These are phyloP conservation scores for Arthrinium phaeospermum DNA, from an alignment of 2,329 filamentous ascomycete genomes.

Conservation along the genomic window DNA sequence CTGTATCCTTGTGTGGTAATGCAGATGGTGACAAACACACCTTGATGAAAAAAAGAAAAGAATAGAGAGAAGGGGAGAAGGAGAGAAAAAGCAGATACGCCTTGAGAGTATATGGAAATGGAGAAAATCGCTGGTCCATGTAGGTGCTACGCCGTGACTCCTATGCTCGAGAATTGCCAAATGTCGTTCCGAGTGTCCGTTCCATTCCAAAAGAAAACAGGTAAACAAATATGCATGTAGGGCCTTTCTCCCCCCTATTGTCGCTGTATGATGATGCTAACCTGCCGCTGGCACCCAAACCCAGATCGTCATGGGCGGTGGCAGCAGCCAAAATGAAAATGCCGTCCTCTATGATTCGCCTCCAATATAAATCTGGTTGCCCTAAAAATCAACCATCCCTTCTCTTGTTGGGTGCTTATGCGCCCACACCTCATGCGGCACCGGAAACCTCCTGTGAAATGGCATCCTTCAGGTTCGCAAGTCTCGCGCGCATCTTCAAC, in stretches of 20 bases:
- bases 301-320: not conserved
- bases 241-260: not conserved
- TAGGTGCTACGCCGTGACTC: conserved; percentile 15
- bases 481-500: conserved; percentile 58
- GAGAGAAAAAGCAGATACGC: not conserved
- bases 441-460: conserved; percentile 56
- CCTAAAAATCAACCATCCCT: not conserved
- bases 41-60: not conserved
- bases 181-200: conserved; percentile 10
- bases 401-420: not conserved
- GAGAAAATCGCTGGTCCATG: conserved; percentile 10
- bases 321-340: conserved; percentile 6
- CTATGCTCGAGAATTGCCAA: conserved; percentile 14
- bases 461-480: conserved; percentile 63
- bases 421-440: conserved; percentile 24
- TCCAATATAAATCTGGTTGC: not conserved
- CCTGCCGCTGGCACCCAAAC: not conserved
- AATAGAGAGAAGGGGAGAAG: not conserved
- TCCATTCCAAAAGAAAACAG: not conserved
- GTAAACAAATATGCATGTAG: conserved; percentile 6
- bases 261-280: not conserved
- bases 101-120: not conserved
- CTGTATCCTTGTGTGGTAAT: conserved; percentile 6
- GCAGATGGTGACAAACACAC: not conserved
- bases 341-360: conserved; percentile 4